These are phyloP conservation scores for Cruciata laevipes DNA, from an alignment of 257 asterid species.

Conservation along the genomic window DNA sequence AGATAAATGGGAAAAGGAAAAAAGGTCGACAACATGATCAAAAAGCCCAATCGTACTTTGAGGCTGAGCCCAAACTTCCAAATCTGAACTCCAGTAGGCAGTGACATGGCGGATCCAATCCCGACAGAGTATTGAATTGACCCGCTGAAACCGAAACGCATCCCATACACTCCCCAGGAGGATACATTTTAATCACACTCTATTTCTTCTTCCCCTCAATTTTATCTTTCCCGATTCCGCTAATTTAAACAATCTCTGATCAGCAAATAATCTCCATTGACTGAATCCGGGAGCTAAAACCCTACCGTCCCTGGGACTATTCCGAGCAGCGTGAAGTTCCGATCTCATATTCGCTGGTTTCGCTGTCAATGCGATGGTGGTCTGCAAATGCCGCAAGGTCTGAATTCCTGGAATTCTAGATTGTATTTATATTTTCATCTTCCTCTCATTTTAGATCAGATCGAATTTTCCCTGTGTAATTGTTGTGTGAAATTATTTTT, in stretches of 20 bases:
- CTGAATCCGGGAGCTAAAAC: slow-evolving; percentile 23
- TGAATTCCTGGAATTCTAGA: slow-evolving; percentile 10
- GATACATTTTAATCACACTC: background rate
- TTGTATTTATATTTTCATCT: slow-evolving; percentile 15
- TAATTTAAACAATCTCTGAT: background rate
- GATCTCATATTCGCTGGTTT: slow-evolving; percentile 31
- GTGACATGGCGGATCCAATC: slow-evolving; percentile 5
- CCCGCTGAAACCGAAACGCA: slow-evolving; percentile 8
- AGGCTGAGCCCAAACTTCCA: background rate
- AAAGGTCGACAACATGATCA: background rate
- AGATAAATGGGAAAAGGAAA: background rate
- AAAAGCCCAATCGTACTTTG: background rate
- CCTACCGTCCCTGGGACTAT: slow-evolving; percentile 16
- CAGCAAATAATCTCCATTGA: background rate
- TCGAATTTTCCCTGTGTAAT: slow-evolving; percentile 18
- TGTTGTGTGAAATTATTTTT: background rate
- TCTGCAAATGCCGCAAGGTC: slow-evolving; percentile 98
- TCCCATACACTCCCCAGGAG: background rate
- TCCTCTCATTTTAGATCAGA: slow-evolving; percentile 26
- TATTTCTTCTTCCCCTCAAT: background rate
- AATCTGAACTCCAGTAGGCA: background rate
- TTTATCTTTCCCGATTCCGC: background rate
- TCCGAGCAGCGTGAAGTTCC: slow-evolving; percentile 3
- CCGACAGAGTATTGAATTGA: background rate
- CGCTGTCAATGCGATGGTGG: slow-evolving; percentile 67